Base-by-base conservation (phyloP, 2,329 filamentous ascomycete genomes). In the Diaporthe citrichinensis region DNA sequence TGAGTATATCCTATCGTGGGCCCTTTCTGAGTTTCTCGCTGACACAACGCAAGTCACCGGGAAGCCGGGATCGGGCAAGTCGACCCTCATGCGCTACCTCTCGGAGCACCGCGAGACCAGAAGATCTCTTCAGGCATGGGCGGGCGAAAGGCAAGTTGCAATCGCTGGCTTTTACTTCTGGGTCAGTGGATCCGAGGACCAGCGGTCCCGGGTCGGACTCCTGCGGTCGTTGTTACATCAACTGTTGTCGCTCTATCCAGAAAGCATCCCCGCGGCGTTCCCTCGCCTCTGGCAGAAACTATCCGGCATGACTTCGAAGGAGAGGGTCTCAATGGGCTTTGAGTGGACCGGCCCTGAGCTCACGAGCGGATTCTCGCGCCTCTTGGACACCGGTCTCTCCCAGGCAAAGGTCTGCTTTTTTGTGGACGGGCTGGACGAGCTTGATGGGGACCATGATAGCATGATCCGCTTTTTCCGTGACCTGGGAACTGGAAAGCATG, bases 31-130 rank as follows among this genome's bases (percentile, higher is more conserved):
- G 5, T 23, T 17, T n/a, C 4, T 23, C 17, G 5, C 41, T 65
- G 36, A 73, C 46, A 31, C 9, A 84, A 84, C 69, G 84, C 83
- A 84, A 84, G 81, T 86, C 51, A 85, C 81, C 2, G 84, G 84
- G 2, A 85, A 87, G 46, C 83, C 87, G 4, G 87, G 87, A 0
- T 85, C 85, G 0, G 87, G 87, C 0, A 88, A 88, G 76, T 87
- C 85, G 0, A 87, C 86, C 0, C 80, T 88, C 2, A 87, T 87
- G 80, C 84, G 85, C 28, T 83, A 84, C 49, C 79, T 86, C 17
- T 81, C 79, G 0, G 78, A 80, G 4, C 81, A 83, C 28, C 55
- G 65, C 0, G 78, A 0, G 31, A 78, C 46, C 5, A 77, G 14
- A n/a, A 39, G 17, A 34, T 67, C 75, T 8, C 76, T 82, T 10